These are phyloP conservation scores for Vigna reflexopilosa DNA, from an alignment of 306 rosid species.

Conservation along the genomic window DNA sequence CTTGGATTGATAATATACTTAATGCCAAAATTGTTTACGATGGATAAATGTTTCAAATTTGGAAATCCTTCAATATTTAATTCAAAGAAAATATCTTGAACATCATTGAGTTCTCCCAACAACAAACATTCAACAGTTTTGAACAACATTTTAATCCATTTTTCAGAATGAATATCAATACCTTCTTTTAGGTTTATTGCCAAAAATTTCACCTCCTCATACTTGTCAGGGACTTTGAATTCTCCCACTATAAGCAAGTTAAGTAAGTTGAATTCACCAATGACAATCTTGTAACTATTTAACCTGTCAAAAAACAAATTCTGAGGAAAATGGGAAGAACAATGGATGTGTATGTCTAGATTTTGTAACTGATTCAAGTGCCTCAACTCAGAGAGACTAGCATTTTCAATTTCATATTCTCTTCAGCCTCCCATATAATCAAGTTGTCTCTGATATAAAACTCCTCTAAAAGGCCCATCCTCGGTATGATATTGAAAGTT, in stretches of 20 bases:
- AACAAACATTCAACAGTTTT: constrained; percentile 47
- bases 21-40: constrained; percentile 22
- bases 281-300: constrained; percentile 32
- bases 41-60: constrained; percentile 40
- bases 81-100: constrained; percentile 18
- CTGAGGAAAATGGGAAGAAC: background rate
- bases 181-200: constrained; percentile 37
- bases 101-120: constrained; percentile 41
- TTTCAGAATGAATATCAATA: constrained; percentile 26
- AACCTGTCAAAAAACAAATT: constrained; percentile 36
- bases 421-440: constrained; percentile 30
- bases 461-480: constrained; percentile 48
- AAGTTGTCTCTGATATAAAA: constrained; percentile 48
- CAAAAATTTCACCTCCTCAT: constrained; percentile 27
- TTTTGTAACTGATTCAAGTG: background rate
- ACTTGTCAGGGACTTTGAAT: constrained; percentile 9
- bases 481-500: constrained; percentile 41
- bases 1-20: constrained; percentile 20
- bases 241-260: background rate
- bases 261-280: constrained; percentile 42
- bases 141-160: constrained; percentile 40
- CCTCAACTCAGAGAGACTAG: constrained; percentile 35
- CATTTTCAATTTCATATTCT: background rate
- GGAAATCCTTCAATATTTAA: constrained; percentile 46
- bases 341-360: background rate